Conservation (phyloP, 192 early-diverging fungal genomes). For the Backusella australiensis region DNA sequence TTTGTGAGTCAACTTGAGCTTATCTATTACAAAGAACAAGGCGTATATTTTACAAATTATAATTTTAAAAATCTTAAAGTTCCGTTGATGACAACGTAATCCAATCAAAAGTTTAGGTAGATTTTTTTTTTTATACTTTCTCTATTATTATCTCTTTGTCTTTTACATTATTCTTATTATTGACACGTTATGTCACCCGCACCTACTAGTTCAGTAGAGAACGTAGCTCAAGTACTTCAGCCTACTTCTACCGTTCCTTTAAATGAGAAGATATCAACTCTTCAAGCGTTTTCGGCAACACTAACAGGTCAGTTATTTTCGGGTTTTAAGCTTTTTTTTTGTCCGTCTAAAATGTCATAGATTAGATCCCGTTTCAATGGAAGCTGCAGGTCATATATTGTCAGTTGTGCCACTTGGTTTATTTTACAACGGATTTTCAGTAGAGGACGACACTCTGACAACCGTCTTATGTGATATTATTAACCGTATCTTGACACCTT, state of each 20-base stretch:
- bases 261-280: slow-evolving; percentile 3
- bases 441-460: slow-evolving; percentile 14
- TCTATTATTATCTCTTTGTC: neutral
- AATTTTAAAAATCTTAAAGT: no score
- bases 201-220: slow-evolving; percentile 6
- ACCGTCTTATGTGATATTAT: slow-evolving; percentile 27
- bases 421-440: slow-evolving; percentile 15
- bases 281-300: slow-evolving; percentile 6
- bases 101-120: no score
- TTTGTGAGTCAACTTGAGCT: no score
- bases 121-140: no score
- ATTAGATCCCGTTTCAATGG: neutral
- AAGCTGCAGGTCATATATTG: neutral
- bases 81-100: no score
- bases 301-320: slow-evolving; percentile 13
- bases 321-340: neutral
- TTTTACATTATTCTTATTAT: neutral
- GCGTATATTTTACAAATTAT: no score
- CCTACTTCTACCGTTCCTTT: neutral
- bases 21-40: no score
- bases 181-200: slow-evolving; percentile 10
- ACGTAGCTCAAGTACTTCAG: slow-evolving; percentile 11
- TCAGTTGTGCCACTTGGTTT: slow-evolving; percentile 20
- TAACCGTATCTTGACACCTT: slow-evolving; percentile 26
- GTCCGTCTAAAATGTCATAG: neutral